Evolutionary conservation across 768 basidiomycete genomes (phyloP).

Genomic region (Lyophyllum shimeji): DNA sequence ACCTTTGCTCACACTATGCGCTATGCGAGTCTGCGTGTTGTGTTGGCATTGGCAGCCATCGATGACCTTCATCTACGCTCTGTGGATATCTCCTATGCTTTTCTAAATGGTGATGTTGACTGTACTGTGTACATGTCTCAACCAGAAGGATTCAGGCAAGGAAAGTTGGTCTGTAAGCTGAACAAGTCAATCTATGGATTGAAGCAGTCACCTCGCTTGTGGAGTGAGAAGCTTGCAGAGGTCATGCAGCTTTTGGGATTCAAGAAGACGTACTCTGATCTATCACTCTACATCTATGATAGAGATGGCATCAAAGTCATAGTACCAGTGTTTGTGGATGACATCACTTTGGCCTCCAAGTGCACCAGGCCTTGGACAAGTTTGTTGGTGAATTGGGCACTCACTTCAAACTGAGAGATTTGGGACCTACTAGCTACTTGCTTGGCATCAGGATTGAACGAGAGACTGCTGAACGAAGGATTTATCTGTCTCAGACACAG

Average conservation of each 20-base stretch:
- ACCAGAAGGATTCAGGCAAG: background rate
- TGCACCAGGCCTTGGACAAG: background rate
- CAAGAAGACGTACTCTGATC: background rate
- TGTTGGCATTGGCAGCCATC: conserved; percentile 26
- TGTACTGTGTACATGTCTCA: background rate
- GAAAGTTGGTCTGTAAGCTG: background rate
- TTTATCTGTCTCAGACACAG: background rate
- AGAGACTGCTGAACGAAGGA: background rate
- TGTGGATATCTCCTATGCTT: conserved; percentile 10
- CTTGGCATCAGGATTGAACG: background rate
- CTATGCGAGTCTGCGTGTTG: conserved; percentile 13
- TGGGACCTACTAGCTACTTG: background rate
- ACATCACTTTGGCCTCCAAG: background rate
- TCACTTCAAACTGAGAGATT: conserved; percentile 1
- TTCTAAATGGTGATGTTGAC: background rate
- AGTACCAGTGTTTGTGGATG: background rate
- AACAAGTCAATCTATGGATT: background rate
- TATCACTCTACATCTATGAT: background rate
- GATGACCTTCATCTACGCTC: conserved; percentile 22
- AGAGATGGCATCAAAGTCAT: background rate
- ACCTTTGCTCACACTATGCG: conserved; percentile 31
- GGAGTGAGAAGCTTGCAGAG: background rate
- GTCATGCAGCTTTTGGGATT: background rate
- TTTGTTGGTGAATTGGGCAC: background rate
- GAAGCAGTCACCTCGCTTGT: background rate